Evolutionary conservation across 1,139 yeast genomes (phyloP), one percentile per base, ranked within the genome.

Genomic region (Kluyveromyces sp.): DNA sequence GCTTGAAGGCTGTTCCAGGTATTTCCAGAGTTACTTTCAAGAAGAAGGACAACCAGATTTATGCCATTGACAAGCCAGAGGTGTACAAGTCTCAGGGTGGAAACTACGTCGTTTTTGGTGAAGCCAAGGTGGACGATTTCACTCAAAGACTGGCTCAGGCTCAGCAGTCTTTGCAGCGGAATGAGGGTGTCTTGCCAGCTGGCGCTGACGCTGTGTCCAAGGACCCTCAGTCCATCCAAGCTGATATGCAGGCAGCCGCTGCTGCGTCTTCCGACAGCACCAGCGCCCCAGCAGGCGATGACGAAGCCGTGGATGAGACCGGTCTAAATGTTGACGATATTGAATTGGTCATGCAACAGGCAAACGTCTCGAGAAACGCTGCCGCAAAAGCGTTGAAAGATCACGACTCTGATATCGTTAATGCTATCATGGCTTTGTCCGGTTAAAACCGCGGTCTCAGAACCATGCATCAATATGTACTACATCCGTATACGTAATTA

Each of bases 41-140:
- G 74, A 92, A 86, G 75, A 81, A 87, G 73, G 89, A 94, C 70
- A 87, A 87, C 80, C 78, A 83, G 66, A 84, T 88, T 67, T 81
- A 84, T 69, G 95, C 95, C 66, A 86, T 92, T 73, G 94, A 86
- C 69, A 69, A 72, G 57, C 98, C 98, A 68, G 97, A 89, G 60
- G 98, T 92, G 50, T 92, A 76, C 94, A 86, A 78, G 73, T 82
- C 95, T 54, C 77, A 83, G 59, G 94, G 95, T 64, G 96, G 96
- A 67, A 82, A 95, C 60, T 92, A 84, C 75, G 82, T 92, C 61
- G 96, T 92, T 55, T 89, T 92, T 62, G 98, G 98, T 71, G 97
- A 89, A 73, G 95, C 96, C 67, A 86, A 87, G 79, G 85, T 86
- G 57, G 96, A 88, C 68, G 94, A 87, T 73, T 71, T 84, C 70